Evolutionary conservation across 2,329 filamentous ascomycete genomes (phyloP), one percentile per base, ranked within the genome.

Genomic region (Rhinocladiella similis): DNA sequence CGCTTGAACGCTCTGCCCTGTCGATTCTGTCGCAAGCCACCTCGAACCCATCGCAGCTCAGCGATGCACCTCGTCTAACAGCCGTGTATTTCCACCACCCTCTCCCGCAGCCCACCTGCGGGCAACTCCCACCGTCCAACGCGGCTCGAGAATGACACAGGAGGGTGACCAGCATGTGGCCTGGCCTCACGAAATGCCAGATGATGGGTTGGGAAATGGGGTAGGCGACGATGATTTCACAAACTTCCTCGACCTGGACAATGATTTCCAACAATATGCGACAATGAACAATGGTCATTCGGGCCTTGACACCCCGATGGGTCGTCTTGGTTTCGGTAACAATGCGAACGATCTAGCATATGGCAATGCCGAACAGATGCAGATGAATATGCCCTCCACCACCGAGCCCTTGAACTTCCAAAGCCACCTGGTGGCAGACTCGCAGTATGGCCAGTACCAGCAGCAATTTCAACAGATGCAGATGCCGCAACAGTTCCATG

Each of bases 201-300:
- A 72, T 54, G 72, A 73, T 49, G 64, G 70, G 39, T 70, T 77
- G 59, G 71, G 76, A 51, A 60, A 70, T 7, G 67, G 67, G 22
- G 65, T 72, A 18, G 71, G 58, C 50, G 74, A 77, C 25, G 77
- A 79, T 59, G 77, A 80, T 52, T 79, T 79, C 62, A 73, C 75
- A 55, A 77, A 74, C 54, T 75, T 78, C 56, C 73, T 79, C 56
- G 75, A 79, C 52, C 77, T 79, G 66, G 74, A 74, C 57, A 73
- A 75, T 63, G 74, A 74, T 36, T 77, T 79, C 57, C 53, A 74
- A 64, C 73, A 75, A 54, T 64, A 75, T 49, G 71, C 75, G 46
- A 66, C 50, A 43, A 67, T 67, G 68, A 72, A 67, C 64, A 71
- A 68, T 68, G 70, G 67, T 59, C 66, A 57, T 67, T 71, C 64